phyloP scores from a whole-genome alignment of 768 basidiomycete species.

The Lenzites betulinus region DNA sequence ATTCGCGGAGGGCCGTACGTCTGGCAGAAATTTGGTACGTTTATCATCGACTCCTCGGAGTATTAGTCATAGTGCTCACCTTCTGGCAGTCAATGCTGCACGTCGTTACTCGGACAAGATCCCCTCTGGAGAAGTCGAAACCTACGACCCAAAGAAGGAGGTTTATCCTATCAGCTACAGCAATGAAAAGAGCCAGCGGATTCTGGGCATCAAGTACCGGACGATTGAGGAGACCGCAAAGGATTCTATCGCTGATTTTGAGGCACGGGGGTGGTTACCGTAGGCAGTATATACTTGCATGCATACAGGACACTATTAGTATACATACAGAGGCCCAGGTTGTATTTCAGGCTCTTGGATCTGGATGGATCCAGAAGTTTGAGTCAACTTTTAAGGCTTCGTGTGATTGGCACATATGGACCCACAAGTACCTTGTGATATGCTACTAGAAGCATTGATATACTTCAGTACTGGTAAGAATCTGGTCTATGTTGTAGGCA shows the following conservation, averaged over 20 bases:
- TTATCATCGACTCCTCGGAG: background rate
- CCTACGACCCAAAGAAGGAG: slow-evolving; percentile 23
- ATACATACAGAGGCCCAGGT: too few species aligned
- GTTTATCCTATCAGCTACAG: slow-evolving; percentile 35
- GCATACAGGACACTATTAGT: too few species aligned
- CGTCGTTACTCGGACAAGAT: slow-evolving; percentile 9
- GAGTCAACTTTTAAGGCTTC: too few species aligned
- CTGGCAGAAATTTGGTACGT: slow-evolving; percentile 24
- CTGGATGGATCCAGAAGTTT: too few species aligned
- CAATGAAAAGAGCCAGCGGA: slow-evolving; percentile 35
- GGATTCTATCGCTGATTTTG: slow-evolving; percentile 26
- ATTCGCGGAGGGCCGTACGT: slow-evolving; percentile 35
- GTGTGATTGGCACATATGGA: background rate
- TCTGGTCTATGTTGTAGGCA: too few species aligned
- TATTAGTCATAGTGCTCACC: background rate
- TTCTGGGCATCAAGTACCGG: slow-evolving; percentile 27
- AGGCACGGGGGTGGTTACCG: slow-evolving; percentile 5
- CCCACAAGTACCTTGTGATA: background rate
- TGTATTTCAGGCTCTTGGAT: too few species aligned
- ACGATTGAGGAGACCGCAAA: slow-evolving; percentile 22
- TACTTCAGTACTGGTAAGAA: background rate
- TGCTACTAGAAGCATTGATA: background rate
- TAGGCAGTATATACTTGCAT: slow-evolving; percentile 36
- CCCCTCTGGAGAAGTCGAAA: slow-evolving; percentile 3
- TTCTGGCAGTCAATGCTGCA: slow-evolving; percentile 11